A percentile compares a stretch with the other conserved stretches of the same genome.
Evolutionary conservation across 345 rosid genomes (phyloP).

Genomic region (Balakata baccata): DNA sequence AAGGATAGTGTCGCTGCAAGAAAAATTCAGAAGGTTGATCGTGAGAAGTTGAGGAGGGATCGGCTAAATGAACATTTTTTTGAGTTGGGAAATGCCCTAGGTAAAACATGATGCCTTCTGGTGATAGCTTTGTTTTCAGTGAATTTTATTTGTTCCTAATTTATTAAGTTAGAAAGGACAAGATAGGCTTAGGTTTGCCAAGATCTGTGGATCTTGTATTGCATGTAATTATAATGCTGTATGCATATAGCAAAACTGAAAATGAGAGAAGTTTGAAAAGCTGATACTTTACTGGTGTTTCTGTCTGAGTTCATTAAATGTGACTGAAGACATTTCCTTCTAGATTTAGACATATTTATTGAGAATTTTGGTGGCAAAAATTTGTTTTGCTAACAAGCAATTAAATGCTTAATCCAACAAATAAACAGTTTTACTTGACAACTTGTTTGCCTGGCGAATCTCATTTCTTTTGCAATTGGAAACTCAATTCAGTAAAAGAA

Average conservation of each 20-base stretch:
- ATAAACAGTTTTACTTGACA: not conserved
- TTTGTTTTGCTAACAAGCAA: not conserved
- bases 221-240: not conserved
- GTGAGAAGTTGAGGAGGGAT: conserved; percentile 91
- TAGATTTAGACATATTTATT: not conserved
- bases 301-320: not conserved
- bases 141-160: not conserved
- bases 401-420: not conserved
- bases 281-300: not conserved
- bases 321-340: not conserved
- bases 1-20: conserved; percentile 50
- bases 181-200: not conserved
- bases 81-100: conserved; percentile 71
- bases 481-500: not conserved
- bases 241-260: not conserved
- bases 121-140: not conserved
- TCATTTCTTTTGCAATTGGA: not conserved
- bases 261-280: not conserved
- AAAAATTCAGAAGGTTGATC: conserved; percentile 79
- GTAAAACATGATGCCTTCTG: conserved; percentile 32
- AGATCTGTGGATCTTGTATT: not conserved
- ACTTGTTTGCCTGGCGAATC: not conserved
- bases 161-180: not conserved
- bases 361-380: not conserved
- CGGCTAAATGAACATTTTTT: conserved; percentile 78